A percentile compares a stretch with the other conserved stretches of the same genome.
Evolutionary conservation across 2,329 filamentous ascomycete species (phyloP).

Genomic region (Fusarium stilboides): DNA sequence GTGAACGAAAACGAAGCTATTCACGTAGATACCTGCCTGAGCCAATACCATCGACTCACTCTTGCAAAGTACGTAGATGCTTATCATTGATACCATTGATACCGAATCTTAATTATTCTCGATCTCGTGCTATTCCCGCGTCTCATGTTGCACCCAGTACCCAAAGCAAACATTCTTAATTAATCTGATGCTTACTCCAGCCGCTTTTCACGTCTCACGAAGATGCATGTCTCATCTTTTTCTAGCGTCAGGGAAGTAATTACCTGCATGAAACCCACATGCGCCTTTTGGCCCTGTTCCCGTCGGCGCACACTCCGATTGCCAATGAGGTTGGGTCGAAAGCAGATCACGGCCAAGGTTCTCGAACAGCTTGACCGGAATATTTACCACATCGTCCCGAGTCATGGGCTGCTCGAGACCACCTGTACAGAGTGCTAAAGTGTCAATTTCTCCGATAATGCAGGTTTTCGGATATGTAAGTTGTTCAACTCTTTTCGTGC

Average conservation of each 20-base stretch:
- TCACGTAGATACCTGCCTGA: too few species aligned
- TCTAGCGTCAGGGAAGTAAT: slow-evolving; percentile 1
- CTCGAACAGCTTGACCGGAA: slow-evolving; percentile 1
- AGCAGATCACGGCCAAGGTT: slow-evolving; percentile 16
- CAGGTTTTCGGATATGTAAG: too few species aligned
- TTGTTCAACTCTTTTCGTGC: neutral
- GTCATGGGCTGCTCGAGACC: neutral
- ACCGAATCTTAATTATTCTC: neutral
- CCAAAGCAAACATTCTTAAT: neutral
- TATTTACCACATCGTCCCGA: neutral
- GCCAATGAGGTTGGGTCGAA: neutral
- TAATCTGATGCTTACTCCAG: neutral
- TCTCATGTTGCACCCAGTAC: neutral
- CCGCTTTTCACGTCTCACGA: neutral
- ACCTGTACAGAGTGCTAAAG: neutral
- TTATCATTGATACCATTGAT: neutral
- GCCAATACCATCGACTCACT: too few species aligned
- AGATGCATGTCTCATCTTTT: slow-evolving; percentile 17
- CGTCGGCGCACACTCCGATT: slow-evolving; percentile 7
- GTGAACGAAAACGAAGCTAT: neutral
- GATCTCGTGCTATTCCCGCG: neutral
- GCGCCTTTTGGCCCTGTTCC: neutral
- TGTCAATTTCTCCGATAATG: neutral
- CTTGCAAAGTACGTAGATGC: too few species aligned
- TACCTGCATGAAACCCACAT: slow-evolving; percentile 15